These are phyloP conservation scores for Hylodesmum podocarpum DNA, from an alignment of 306 rosid species.

Conservation along the genomic window DNA sequence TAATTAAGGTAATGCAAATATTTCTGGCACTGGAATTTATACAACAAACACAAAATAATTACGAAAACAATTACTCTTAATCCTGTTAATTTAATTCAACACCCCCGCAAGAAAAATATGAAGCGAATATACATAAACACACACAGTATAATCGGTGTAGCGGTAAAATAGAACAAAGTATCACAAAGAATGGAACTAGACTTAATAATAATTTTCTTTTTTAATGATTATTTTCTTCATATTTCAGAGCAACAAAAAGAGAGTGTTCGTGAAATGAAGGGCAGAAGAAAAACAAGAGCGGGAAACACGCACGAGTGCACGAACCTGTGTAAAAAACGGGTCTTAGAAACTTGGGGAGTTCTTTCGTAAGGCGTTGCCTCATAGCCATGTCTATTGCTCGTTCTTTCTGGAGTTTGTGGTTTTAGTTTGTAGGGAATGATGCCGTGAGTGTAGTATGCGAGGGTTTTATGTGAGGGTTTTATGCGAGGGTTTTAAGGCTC, in stretches of 20 bases:
- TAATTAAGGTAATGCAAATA: background rate
- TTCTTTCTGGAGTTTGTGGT: background rate
- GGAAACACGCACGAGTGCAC: background rate
- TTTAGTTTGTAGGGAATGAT: background rate
- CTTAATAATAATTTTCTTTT: no score
- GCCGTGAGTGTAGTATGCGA: background rate
- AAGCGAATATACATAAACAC: no score
- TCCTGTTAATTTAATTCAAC: no score
- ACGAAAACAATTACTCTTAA: background rate
- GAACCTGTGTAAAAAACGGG: conserved; percentile 28
- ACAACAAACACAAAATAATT: no score
- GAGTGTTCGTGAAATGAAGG: background rate
- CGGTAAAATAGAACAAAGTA: background rate
- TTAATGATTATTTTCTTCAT: background rate
- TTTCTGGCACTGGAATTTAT: background rate
- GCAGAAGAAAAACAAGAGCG: background rate
- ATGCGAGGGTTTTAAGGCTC: background rate
- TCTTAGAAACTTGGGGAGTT: conserved; percentile 27
- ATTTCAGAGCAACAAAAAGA: background rate
- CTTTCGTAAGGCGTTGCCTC: conserved; percentile 38
- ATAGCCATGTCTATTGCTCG: conserved; percentile 30
- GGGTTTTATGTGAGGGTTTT: no score
- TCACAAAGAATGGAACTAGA: no score
- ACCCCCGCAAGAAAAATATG: background rate
- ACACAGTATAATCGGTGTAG: background rate